phyloP scores from a whole-genome alignment of 1,284 basidiomycete genomes.

The Irpex sp. region DNA sequence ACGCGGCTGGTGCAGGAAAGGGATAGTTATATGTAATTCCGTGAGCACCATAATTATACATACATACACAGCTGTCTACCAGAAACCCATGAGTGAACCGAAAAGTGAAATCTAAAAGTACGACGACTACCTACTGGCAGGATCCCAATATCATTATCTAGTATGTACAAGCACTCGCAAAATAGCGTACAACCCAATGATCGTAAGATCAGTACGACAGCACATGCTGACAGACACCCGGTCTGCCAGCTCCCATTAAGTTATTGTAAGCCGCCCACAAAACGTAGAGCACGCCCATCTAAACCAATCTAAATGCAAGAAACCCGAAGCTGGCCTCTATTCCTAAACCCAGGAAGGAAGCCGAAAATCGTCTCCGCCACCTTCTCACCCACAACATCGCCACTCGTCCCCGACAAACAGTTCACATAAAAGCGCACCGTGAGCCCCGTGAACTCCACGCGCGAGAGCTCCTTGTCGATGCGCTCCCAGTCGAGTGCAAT shows the following conservation, averaged over 20 bases:
- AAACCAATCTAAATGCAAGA: slow-evolving; percentile 21
- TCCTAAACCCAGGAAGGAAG: slow-evolving; percentile 20
- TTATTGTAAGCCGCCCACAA: neutral
- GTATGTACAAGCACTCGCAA: no score
- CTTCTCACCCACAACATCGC: slow-evolving; percentile 15
- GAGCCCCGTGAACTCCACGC: slow-evolving; percentile 24
- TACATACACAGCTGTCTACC: no score
- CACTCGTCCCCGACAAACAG: slow-evolving; percentile 16
- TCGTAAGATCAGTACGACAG: slow-evolving; percentile 24
- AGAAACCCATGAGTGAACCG: no score
- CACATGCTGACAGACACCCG: neutral
- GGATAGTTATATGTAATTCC: no score
- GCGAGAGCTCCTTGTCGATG: slow-evolving; percentile 24
- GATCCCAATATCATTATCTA: no score
- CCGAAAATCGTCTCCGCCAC: slow-evolving; percentile 18
- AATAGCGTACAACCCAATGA: no score
- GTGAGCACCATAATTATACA: no score
- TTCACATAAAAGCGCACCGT: slow-evolving; percentile 25
- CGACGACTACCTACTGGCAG: no score
- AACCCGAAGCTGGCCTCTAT: slow-evolving; percentile 23
- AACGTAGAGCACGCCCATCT: neutral
- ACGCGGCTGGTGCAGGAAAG: no score
- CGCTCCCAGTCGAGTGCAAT: slow-evolving; percentile 26
- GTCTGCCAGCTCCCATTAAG: neutral
- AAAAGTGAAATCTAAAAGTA: no score